Percentiles rank a stretch among this genome's conserved stretches.
Evolutionary conservation across 1,284 basidiomycete genomes (phyloP).

Genomic region (Naganishia sp.): DNA sequence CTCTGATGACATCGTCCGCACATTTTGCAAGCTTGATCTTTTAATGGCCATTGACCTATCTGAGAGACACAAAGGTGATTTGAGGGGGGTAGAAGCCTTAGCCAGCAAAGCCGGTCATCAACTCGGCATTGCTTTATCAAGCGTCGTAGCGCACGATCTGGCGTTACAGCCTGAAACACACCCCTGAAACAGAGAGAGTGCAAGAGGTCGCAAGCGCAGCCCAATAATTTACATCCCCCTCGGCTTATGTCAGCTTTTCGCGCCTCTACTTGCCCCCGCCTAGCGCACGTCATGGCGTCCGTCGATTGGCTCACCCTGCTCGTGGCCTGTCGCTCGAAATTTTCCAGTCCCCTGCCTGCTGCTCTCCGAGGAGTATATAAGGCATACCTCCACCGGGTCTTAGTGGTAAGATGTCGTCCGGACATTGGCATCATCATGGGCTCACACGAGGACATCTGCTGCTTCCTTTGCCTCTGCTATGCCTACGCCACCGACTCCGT

Average conservation of each 20-base stretch:
- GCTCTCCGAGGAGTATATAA: constrained; percentile 5
- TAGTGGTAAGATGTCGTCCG: not conserved
- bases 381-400: not conserved
- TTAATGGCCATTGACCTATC: too few species aligned
- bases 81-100: too few species aligned
- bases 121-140: too few species aligned
- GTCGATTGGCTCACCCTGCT: constrained; percentile 11
- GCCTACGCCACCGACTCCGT: not conserved
- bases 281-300: not conserved
- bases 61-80: too few species aligned
- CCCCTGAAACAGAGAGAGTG: constrained; percentile 3
- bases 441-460: too few species aligned
- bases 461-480: not conserved
- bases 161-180: constrained; percentile 23
- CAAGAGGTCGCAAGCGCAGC: too few species aligned
- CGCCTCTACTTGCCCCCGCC: not conserved
- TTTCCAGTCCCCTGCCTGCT: constrained; percentile 16
- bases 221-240: too few species aligned
- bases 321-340: constrained; percentile 8
- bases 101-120: too few species aligned
- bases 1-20: too few species aligned
- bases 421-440: too few species aligned
- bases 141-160: not conserved
- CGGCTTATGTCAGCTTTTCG: not conserved
- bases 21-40: too few species aligned